Evolutionary conservation across 2,329 filamentous ascomycete genomes (phyloP).

Genomic region (Colletotrichum limetticola): DNA sequence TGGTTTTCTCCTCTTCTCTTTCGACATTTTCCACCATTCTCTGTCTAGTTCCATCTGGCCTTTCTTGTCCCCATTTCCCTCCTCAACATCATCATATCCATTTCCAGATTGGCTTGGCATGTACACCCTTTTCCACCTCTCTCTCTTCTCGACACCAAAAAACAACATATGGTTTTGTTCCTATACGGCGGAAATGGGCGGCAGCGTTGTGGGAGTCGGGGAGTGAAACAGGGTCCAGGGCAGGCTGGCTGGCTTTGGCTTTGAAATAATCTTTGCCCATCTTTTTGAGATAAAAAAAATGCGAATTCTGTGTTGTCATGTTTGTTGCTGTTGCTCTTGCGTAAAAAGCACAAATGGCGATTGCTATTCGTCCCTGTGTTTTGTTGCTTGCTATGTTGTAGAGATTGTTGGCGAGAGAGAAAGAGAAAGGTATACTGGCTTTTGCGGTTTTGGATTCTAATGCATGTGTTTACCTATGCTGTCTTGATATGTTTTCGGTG

Average conservation of each 20-base stretch:
- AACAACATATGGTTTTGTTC: slow-evolving; percentile 23
- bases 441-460: background rate
- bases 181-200: slow-evolving; percentile 34
- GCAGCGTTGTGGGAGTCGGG: slow-evolving; percentile 38
- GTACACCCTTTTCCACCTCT: slow-evolving; percentile 8
- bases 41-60: background rate
- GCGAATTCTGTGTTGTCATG: background rate
- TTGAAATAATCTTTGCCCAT: slow-evolving; percentile 10
- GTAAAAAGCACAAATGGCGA: no score
- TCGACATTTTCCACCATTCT: background rate
- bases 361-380: no score
- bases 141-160: slow-evolving; percentile 23
- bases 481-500: background rate
- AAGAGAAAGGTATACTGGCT: background rate
- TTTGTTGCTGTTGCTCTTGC: no score
- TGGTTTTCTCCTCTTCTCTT: background rate
- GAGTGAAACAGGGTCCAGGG: slow-evolving; percentile 34
- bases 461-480: background rate
- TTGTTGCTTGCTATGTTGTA: background rate
- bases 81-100: background rate
- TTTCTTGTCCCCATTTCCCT: background rate
- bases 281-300: slow-evolving; percentile 3
- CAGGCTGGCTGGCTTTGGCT: slow-evolving; percentile 29
- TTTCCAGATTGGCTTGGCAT: slow-evolving; percentile 24
- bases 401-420: background rate